Evolutionary conservation across 768 basidiomycete species (phyloP).

Genomic region (Trichaptum fuscoviolaceum): DNA sequence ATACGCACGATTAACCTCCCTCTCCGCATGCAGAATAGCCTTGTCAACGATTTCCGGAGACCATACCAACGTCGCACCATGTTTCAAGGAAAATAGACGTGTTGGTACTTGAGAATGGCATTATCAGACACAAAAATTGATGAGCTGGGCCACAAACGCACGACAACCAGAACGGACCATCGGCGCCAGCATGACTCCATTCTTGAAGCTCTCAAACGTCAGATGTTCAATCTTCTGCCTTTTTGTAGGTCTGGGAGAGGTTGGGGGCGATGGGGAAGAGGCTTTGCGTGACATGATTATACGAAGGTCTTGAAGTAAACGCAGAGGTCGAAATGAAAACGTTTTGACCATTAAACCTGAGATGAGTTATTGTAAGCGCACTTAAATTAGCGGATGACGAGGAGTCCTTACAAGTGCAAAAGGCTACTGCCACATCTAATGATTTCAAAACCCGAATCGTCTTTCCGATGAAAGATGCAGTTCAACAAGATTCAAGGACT

Average conservation of each 20-base stretch:
- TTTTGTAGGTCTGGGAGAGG: slow-evolving; percentile 39
- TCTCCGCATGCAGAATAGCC: slow-evolving; percentile 81
- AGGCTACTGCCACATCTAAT: too few relatives aligned
- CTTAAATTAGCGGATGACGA: too few relatives aligned
- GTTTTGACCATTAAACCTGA: neutral
- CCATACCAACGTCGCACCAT: slow-evolving; percentile 94
- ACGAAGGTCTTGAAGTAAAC: neutral
- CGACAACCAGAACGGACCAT: slow-evolving; percentile 95
- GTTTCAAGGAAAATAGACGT: slow-evolving; percentile 79
- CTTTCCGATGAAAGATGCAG: too few relatives aligned
- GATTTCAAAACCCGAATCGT: too few relatives aligned
- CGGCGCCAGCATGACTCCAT: slow-evolving; percentile 92
- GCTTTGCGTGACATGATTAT: neutral
- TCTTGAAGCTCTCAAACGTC: slow-evolving; percentile 70
- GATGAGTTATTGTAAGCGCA: neutral
- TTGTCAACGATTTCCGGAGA: slow-evolving; percentile 95
- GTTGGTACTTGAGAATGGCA: slow-evolving; percentile 61
- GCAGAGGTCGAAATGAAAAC: neutral
- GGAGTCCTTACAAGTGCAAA: too few relatives aligned
- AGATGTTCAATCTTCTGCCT: slow-evolving; percentile 53
- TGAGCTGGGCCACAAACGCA: slow-evolving; percentile 34
- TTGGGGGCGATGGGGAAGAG: slow-evolving; percentile 33
- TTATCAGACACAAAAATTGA: slow-evolving; percentile 14
- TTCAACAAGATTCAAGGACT: too few relatives aligned
- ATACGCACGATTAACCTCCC: slow-evolving; percentile 80